Percentiles rank a stretch among this genome's conserved stretches.
phyloP scores from a whole-genome alignment of 805 yeast species.

The Teunomyces tritomae region DNA sequence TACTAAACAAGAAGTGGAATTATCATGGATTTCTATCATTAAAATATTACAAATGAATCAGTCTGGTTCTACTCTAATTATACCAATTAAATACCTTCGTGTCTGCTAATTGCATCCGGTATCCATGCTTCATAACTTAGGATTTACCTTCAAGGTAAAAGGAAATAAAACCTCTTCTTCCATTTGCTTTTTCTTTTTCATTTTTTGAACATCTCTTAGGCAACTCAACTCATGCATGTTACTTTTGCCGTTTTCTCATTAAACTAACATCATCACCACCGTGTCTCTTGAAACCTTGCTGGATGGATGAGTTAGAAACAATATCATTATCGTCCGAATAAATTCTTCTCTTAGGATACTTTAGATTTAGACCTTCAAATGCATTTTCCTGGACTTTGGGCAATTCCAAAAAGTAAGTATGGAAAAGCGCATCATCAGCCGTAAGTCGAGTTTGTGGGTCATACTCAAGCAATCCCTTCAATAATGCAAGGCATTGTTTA shows the following conservation, averaged over 20 bases:
- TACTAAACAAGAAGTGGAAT: no score
- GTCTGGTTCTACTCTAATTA: no score
- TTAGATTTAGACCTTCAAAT: conserved; percentile 68
- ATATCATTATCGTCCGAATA: conserved; percentile 87
- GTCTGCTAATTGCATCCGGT: no score
- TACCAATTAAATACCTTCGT: no score
- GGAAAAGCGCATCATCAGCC: conserved; percentile 72
- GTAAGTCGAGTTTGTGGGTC: conserved; percentile 81
- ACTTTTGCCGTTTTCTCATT: conserved; percentile 27
- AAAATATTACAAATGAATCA: no score
- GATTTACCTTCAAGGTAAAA: no score
- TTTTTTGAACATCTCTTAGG: no score
- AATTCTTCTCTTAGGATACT: conserved; percentile 84
- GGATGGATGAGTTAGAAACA: conserved; percentile 25
- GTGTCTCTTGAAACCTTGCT: conserved; percentile 27
- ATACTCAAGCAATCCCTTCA: conserved; percentile 66
- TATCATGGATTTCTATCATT: no score
- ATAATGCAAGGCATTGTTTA: conserved; percentile 61
- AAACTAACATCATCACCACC: conserved; percentile 12
- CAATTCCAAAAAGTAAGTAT: conserved; percentile 71
- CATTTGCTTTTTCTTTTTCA: not conserved
- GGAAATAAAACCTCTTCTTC: no score
- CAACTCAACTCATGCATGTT: not conserved
- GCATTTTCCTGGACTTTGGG: conserved; percentile 73
- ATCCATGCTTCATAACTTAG: no score